These are phyloP conservation scores for Begonia loranthoides DNA, from an alignment of 306 rosid species.

Conservation along the genomic window DNA sequence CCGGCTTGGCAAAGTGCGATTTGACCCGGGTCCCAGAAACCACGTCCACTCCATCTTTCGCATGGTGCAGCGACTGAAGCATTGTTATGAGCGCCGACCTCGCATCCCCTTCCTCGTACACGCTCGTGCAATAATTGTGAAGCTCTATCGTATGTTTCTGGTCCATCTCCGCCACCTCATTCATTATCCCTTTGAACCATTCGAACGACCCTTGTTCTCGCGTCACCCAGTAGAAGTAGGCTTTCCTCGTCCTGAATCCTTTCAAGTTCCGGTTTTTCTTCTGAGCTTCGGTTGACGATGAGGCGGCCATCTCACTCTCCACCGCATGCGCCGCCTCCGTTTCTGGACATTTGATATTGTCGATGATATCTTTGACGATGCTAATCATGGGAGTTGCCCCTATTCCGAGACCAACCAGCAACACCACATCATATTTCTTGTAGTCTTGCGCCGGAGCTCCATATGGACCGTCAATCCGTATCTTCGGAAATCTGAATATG, in stretches of 20 bases:
- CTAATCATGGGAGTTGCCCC: conserved; percentile 62
- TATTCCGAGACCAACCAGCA: conserved; percentile 46
- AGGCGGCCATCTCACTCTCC: conserved; percentile 11
- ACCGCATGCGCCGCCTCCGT: conserved; percentile 9
- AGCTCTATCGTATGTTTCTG: conserved; percentile 29
- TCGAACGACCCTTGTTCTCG: conserved; percentile 49
- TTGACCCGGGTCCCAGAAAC: conserved; percentile 43
- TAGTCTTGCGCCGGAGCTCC: conserved; percentile 62
- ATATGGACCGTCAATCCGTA: conserved; percentile 43
- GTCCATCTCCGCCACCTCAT: conserved; percentile 51
- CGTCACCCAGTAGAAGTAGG: conserved; percentile 47
- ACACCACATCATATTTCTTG: conserved; percentile 44
- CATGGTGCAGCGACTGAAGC: conserved; percentile 47
- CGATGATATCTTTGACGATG: conserved; percentile 43
- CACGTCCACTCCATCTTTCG: conserved; percentile 43
- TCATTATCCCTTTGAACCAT: conserved; percentile 44
- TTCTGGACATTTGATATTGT: conserved; percentile 16
- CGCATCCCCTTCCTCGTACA: conserved; percentile 54
- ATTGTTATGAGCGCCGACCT: conserved; percentile 45
- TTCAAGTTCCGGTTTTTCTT: conserved; percentile 13
- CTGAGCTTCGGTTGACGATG: neutral
- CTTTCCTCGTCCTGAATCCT: conserved; percentile 27
- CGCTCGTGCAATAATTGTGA: conserved; percentile 52
- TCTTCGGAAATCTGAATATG: conserved; percentile 27
- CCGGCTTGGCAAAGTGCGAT: no score